Percentiles rank a stretch among this genome's conserved stretches.
Evolutionary conservation across 2,329 filamentous ascomycete species (phyloP).

Genomic region (Alternaria brassicae): DNA sequence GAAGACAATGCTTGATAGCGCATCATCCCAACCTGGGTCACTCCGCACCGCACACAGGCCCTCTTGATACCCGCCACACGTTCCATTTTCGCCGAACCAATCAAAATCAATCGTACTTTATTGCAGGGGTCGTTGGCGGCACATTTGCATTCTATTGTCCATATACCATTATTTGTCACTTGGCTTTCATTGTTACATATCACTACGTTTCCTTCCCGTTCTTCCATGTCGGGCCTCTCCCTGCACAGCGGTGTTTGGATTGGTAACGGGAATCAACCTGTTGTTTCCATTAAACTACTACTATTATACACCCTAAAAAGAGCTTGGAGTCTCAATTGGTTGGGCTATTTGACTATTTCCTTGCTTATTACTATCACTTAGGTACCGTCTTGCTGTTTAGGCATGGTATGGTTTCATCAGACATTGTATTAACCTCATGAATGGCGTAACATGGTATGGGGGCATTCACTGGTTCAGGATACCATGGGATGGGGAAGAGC

Average conservation of each 20-base stretch:
- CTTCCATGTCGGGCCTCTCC: too few relatives aligned
- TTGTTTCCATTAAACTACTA: too few relatives aligned
- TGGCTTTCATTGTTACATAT: slow-evolving; percentile 17
- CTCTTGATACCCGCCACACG: neutral
- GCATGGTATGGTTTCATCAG: slow-evolving; percentile 1
- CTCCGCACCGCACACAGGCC: neutral
- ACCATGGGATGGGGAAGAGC: neutral
- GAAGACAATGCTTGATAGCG: slow-evolving; percentile 19
- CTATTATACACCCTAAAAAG: too few relatives aligned
- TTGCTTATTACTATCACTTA: too few relatives aligned
- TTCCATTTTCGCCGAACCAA: slow-evolving; percentile 7
- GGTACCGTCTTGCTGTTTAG: neutral
- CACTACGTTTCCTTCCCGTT: slow-evolving; percentile 1
- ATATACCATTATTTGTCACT: slow-evolving; percentile 31
- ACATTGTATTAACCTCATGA: slow-evolving; percentile 1
- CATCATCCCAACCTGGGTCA: slow-evolving; percentile 1
- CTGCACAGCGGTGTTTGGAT: too few relatives aligned
- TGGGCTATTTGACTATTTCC: too few relatives aligned
- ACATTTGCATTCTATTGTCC: slow-evolving; percentile 33
- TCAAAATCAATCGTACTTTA: slow-evolving; percentile 6
- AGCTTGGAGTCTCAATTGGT: neutral
- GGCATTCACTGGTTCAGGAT: neutral
- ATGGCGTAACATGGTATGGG: neutral
- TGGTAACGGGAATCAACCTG: too few relatives aligned
- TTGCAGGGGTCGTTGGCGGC: slow-evolving; percentile 11